These are phyloP conservation scores for Backusella mclennaniae DNA, from an alignment of 192 early-diverging fungal species.

Conservation along the genomic window DNA sequence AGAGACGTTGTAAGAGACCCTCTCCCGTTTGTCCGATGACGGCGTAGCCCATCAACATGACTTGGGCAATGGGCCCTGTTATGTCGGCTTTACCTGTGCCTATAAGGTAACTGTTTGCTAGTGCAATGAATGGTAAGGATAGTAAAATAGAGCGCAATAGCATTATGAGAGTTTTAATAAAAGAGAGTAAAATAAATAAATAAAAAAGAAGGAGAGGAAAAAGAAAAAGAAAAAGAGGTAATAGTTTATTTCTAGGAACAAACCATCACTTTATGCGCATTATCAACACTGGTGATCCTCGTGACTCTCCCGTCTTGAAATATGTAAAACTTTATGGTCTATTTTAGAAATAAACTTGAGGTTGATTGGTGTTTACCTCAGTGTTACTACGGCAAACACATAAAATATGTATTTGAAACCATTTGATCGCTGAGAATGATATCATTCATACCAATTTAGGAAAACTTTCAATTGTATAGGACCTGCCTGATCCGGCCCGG, in stretches of 20 bases:
- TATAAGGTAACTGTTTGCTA: not conserved
- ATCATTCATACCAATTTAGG: too few species aligned
- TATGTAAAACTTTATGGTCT: not conserved
- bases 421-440: too few species aligned
- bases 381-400: too few species aligned
- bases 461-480: too few species aligned
- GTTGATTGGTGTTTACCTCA: too few species aligned
- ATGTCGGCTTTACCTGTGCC: slow-evolving; percentile 35
- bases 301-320: not conserved
- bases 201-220: not conserved
- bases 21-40: slow-evolving; percentile 22
- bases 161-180: not conserved
- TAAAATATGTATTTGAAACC: too few species aligned
- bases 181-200: slow-evolving; percentile 6
- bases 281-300: not conserved
- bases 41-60: slow-evolving; percentile 39
- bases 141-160: not conserved
- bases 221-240: not conserved
- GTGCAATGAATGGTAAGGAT: not conserved
- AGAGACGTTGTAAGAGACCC: slow-evolving; percentile 25
- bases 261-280: not conserved
- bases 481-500: too few species aligned
- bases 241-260: not conserved
- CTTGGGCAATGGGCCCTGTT: slow-evolving; percentile 26
- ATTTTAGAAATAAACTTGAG: not conserved